Percentiles rank a stretch among this genome's conserved stretches.
These are phyloP conservation scores for Knoxia roxburghii DNA, from an alignment of 257 asterid genomes.

Conservation along the genomic window DNA sequence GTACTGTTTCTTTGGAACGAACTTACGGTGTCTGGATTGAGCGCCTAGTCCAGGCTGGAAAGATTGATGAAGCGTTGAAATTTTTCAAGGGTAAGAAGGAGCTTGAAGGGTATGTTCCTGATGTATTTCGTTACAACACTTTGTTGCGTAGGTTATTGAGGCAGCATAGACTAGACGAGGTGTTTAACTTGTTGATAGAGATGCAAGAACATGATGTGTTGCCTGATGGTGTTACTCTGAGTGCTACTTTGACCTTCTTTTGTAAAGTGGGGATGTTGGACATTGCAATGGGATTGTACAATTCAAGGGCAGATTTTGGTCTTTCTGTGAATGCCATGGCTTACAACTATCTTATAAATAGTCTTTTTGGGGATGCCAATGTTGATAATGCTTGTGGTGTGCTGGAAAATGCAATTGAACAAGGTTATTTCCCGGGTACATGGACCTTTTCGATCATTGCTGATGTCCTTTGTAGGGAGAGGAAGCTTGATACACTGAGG, in stretches of 20 bases:
- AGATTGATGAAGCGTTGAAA: conserved; percentile 55
- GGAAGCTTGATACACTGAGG: conserved; percentile 58
- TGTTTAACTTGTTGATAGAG: conserved; percentile 66
- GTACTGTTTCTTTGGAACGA: conserved; percentile 42
- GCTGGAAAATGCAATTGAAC: conserved; percentile 44
- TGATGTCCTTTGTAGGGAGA: conserved; percentile 62
- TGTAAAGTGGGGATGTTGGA: conserved; percentile 75
- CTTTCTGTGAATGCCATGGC: conserved; percentile 66
- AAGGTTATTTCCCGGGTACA: conserved; percentile 55
- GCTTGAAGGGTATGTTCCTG: conserved; percentile 59
- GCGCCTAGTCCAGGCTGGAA: conserved; percentile 56
- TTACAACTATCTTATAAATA: conserved; percentile 67
- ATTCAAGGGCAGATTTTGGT: conserved; percentile 61
- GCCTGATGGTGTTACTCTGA: conserved; percentile 68
- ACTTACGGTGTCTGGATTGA: conserved; percentile 61
- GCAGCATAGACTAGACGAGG: conserved; percentile 64
- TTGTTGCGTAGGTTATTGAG: conserved; percentile 57
- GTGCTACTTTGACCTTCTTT: conserved; percentile 64
- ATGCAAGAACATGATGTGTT: conserved; percentile 51
- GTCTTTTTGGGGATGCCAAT: conserved; percentile 52
- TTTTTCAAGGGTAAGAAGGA: conserved; percentile 54
- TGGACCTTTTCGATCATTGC: conserved; percentile 49
- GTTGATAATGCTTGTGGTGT: conserved; percentile 47
- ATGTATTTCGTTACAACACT: conserved; percentile 49
- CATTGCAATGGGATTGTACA: conserved; percentile 59